Base-by-base conservation (phyloP, 768 basidiomycete species). In the Strobilomyces confusus region DNA sequence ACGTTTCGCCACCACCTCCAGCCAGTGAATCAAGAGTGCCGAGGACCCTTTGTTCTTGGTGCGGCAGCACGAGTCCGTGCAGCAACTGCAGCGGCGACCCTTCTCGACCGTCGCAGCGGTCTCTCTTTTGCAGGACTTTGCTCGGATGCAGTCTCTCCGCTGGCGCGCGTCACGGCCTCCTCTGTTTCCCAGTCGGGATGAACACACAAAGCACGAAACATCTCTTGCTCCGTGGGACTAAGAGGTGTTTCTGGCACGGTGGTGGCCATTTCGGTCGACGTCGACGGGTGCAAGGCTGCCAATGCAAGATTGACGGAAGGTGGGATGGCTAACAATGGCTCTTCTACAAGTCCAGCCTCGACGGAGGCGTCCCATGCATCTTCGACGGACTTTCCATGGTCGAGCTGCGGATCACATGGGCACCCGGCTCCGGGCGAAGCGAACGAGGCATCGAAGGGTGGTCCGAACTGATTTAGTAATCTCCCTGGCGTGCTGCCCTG, bases 141-240 rank as follows among this genome's bases (percentile, higher is more conserved):
- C n/a, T 55, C 54, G 11, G 44, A 22, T n/a, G 25, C 23, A 14
- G 53, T 62, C 17, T 56, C 62, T 17, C 47, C 61, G 22, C 56
- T 51, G 7, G 54, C 56, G 32, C 37, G 29, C 25, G 36, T 32
- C 25, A 49, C 58, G 13, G 14, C 41, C 20, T 73, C 78, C 44
- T 81, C 79, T 22, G 45, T 50, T 37, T 69, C 69, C 78, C 78
- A 80, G 54, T 83, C 82, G 19, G 80, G 79, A 55, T 78, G 76
- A 30, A 78, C 72, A 55, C 85, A 89, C 23, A 89, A 68, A 44
- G 78, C 76, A 38, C 74, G 79, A 69, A 89, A 89, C 45, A 89
- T 82, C 66, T 85, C 81, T 62, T 85, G 80, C 60, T 89, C 87
- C 11, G 78, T 81, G 22, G 82, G 81, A 58, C 79, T 89, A 45